These are phyloP conservation scores for Mortierella sp. DNA, from an alignment of 371 early-diverging fungal species.

Conservation along the genomic window DNA sequence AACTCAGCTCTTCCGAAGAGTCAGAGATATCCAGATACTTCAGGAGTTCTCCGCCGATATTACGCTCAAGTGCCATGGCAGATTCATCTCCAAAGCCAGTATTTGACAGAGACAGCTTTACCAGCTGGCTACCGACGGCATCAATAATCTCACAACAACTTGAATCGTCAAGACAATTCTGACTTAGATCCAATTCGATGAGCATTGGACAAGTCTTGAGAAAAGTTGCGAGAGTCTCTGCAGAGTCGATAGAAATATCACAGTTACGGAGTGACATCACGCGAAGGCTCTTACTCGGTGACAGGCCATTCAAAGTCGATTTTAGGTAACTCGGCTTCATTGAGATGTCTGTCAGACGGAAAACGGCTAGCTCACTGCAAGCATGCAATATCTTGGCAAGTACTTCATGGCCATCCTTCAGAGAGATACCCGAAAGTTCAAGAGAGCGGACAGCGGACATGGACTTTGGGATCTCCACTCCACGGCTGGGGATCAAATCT, in stretches of 20 bases:
- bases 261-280: slow-evolving; percentile 30
- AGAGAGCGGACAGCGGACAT: slow-evolving; percentile 36
- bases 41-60: slow-evolving; percentile 16
- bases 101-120: slow-evolving; percentile 25
- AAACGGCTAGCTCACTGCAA: slow-evolving; percentile 28
- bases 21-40: slow-evolving; percentile 31
- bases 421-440: slow-evolving; percentile 31
- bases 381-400: slow-evolving; percentile 26
- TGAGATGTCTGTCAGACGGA: slow-evolving; percentile 24
- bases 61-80: slow-evolving; percentile 40
- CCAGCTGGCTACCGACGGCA: slow-evolving; percentile 27
- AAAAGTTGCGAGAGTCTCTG: slow-evolving; percentile 5
- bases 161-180: slow-evolving; percentile 27
- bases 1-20: slow-evolving; percentile 15
- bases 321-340: slow-evolving; percentile 13
- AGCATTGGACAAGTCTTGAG: slow-evolving; percentile 10
- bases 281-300: slow-evolving; percentile 7
- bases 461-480: slow-evolving; percentile 20
- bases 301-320: slow-evolving; percentile 24
- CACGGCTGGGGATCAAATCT: slow-evolving; percentile 35
- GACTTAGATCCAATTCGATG: slow-evolving; percentile 36
- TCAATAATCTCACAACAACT: slow-evolving; percentile 35
- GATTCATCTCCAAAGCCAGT: slow-evolving; percentile 41
- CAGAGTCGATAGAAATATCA: slow-evolving; percentile 10
- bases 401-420: slow-evolving; percentile 38